Evolutionary conservation across 495 filamentous ascomycete species (phyloP).

Genomic region (Lindgomyces ingoldianus): DNA sequence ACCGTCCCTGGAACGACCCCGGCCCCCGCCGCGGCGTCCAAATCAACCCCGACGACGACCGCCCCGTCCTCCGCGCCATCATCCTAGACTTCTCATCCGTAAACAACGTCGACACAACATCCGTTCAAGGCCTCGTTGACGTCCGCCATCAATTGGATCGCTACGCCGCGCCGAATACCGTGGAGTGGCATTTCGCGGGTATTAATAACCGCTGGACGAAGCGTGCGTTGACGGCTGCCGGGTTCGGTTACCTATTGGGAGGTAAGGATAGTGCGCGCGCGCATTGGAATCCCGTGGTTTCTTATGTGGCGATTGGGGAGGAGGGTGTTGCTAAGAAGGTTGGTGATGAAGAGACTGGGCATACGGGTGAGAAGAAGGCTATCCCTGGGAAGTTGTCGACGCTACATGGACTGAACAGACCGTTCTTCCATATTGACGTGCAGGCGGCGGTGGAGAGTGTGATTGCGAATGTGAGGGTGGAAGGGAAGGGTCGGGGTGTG

Average conservation of each 20-base stretch:
- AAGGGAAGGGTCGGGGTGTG: conserved; percentile 47
- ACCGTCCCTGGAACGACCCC: conserved; percentile 95
- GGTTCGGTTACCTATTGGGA: conserved; percentile 81
- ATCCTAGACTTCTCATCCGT: conserved; percentile 95
- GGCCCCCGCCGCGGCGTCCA: conserved; percentile 65
- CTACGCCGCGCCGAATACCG: conserved; percentile 76
- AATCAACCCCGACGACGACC: conserved; percentile 50
- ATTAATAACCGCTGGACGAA: conserved; percentile 98
- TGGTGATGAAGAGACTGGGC: conserved; percentile 34
- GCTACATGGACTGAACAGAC: conserved; percentile 80
- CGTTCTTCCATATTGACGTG: conserved; percentile 92
- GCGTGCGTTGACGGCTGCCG: conserved; percentile 84
- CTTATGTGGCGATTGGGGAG: conserved; percentile 82
- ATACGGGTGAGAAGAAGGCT: not conserved
- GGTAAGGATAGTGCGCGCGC: conserved; percentile 47
- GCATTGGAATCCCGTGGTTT: conserved; percentile 90
- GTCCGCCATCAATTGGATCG: conserved; percentile 94
- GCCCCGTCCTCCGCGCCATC: conserved; percentile 81
- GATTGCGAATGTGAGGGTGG: conserved; percentile 76
- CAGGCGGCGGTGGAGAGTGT: conserved; percentile 89
- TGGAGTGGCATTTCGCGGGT: conserved; percentile 95
- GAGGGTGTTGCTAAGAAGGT: conserved; percentile 27
- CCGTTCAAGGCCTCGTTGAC: conserved; percentile 91
- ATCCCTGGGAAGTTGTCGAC: conserved; percentile 56
- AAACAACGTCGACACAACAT: conserved; percentile 94